Percentiles rank a stretch among this genome's conserved stretches.
phyloP scores from a whole-genome alignment of 495 filamentous ascomycete species.

The Aspergillus olivimuriae region DNA sequence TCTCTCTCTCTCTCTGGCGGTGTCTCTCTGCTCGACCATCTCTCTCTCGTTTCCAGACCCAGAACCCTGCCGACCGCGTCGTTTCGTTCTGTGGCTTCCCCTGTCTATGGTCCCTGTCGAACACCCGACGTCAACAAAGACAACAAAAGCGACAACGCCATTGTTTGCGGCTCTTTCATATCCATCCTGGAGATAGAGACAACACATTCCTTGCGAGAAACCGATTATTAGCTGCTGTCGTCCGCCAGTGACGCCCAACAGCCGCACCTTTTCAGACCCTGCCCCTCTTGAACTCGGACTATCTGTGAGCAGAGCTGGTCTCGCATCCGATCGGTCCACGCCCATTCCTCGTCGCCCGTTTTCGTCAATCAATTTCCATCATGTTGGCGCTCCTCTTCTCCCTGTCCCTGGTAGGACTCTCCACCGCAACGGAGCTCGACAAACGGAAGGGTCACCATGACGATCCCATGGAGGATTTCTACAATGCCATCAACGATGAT shows the following conservation, averaged over 20 bases:
- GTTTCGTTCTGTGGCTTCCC: background rate
- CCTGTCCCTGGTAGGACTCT: conserved; percentile 26
- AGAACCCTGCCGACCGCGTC: background rate
- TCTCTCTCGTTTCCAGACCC: background rate
- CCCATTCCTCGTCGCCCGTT: background rate
- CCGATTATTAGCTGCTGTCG: background rate
- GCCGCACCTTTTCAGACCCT: background rate
- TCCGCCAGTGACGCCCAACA: background rate
- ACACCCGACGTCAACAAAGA: background rate
- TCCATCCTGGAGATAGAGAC: background rate
- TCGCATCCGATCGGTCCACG: conserved; percentile 8
- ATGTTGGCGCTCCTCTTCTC: conserved; percentile 13
- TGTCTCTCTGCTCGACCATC: too few species aligned
- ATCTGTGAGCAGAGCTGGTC: conserved; percentile 19
- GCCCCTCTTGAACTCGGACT: conserved; percentile 1
- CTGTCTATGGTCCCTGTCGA: too few species aligned
- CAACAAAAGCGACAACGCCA: conserved; percentile 6
- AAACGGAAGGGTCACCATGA: conserved; percentile 19
- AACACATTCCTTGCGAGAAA: background rate
- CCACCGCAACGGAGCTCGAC: conserved; percentile 22
- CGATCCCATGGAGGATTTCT: conserved; percentile 3
- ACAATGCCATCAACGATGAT: conserved; percentile 33
- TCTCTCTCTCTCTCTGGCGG: background rate
- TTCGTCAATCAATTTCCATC: background rate
- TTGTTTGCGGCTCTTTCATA: background rate